Evolutionary conservation across 106 monocot species (phyloP), one percentile per base, ranked within the genome.

Genomic region (Dioscorea zingiberensis): DNA sequence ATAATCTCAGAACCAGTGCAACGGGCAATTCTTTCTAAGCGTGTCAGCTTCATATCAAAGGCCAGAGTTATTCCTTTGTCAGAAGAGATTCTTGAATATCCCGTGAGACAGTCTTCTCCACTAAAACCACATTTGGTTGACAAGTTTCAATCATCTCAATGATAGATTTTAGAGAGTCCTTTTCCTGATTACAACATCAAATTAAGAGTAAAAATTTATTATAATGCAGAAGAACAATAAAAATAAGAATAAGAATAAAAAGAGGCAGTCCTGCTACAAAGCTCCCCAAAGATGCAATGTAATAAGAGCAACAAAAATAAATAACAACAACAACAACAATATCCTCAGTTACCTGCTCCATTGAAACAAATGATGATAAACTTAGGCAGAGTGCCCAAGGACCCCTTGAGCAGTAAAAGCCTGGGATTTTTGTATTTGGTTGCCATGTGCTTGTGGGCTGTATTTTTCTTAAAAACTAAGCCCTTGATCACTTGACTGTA

Each of bases 371-470:
- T 74, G 98, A 99, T 59, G 98, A 93, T 27, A 99, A 76, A 17
- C 93, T 78, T 71, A 46, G 46, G 80, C 74, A 56, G 77, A 75
- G 48, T 89, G 79, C 14, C 86, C 86, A 48, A 93, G 87, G 28
- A 66, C 71, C 89, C 93, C 57, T 72, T 64, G 27, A 99, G 68
- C 21, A 99, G 71, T 55, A 99, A 76, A 21, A 99, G 62, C 60
- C 77, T 84, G 18, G 98, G 84, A 66, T 93, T 86, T 67, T 55
- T 75, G 54, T 79, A 75, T 16, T 69, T 78, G 51, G 98, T 93
- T 14, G 93, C 77, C 98, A 99, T 99, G 81, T 89, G 98, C 71
- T 99, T 99, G 55, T 99, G 98, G 21, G 98, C 89, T 69, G 89
- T 70, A 51, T 80, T 93, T 53, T 99, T 99, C 78, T 89, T 99